Base-by-base conservation (phyloP, 148 eudicot species). In the Camellia granthamiana region DNA sequence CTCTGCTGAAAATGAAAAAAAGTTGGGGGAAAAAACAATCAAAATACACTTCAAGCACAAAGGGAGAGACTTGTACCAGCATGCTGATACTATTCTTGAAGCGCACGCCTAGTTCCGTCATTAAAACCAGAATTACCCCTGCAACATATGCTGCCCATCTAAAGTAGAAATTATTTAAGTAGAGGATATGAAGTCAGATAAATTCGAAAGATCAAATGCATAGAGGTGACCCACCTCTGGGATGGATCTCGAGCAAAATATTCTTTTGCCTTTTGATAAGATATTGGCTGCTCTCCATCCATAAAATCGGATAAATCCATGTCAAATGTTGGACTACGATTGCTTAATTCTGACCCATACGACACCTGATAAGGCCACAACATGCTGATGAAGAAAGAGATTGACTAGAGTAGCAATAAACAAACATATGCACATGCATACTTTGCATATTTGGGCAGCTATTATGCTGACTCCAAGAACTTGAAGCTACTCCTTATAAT, bases 61-160 rank as follows among this genome's bases (percentile, higher is more conserved):
- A 68, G 59, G 61, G 65, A 76, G 60, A 62, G 67, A 80, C 23
- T 42, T 75, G 18, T 91, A 96, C 99, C 98, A 96, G 94, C 91
- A 96, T 84, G 88, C 98, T 93, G 80, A 96, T 93, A 83, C 99
- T 92, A 77, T 89, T 88, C 80, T 91, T 89, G 74, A 96, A 96
- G 83, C 86, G 90, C 81, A 93, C 83, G 56, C 97, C 95, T 76
- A 93, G 81, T 84, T 96, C 99, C 79, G 91, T 92, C 99, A 96
- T 96, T 81, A 96, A 78, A 87, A 93, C 99, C 77, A 96, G 92
- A 87, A 96, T 88, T 5, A 94, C 90, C 77, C 99, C 99, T 16
- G 99, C 99, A 79, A 96, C 95, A 87, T 96, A 96, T 68, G 99
- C 99, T 74, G 99, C 99, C 99, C 99, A 96, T 90, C 99, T 96